phyloP scores from a whole-genome alignment of 345 rosid species.

The Aquilaria sinensis region DNA sequence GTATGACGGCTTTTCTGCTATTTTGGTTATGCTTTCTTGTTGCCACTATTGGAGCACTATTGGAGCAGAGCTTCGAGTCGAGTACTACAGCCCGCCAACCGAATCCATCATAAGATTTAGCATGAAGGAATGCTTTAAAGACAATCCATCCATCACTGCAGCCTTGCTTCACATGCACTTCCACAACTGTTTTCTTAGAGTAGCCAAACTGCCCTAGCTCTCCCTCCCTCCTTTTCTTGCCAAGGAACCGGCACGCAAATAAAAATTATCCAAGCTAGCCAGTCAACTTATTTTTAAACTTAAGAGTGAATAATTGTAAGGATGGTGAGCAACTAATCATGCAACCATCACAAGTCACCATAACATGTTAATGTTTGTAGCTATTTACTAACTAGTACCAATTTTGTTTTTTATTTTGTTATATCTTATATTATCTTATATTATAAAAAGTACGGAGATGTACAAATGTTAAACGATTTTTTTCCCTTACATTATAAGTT shows the following conservation, averaged over 20 bases:
- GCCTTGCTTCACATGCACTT: constrained; percentile 89
- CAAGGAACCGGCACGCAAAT: background rate
- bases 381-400: background rate
- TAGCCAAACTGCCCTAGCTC: constrained; percentile 16
- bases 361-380: too few relatives aligned
- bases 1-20: constrained; percentile 13
- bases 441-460: too few relatives aligned
- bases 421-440: too few relatives aligned
- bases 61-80: constrained; percentile 40
- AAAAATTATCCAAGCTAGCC: too few relatives aligned
- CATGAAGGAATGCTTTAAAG: constrained; percentile 32
- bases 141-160: constrained; percentile 40
- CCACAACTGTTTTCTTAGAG: constrained; percentile 74
- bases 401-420: background rate
- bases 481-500: too few relatives aligned
- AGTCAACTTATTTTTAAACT: too few relatives aligned
- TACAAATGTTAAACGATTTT: too few relatives aligned
- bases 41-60: constrained; percentile 17
- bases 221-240: background rate
- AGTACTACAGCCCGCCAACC: constrained; percentile 59
- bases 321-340: too few relatives aligned
- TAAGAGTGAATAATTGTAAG: too few relatives aligned
- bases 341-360: too few relatives aligned
- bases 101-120: constrained; percentile 41
- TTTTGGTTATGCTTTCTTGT: constrained; percentile 24